A percentile compares a stretch with the other conserved stretches of the same genome.
These are phyloP conservation scores for Furculomyces boomerangus DNA, from an alignment of 371 early-diverging fungal genomes.

Conservation along the genomic window DNA sequence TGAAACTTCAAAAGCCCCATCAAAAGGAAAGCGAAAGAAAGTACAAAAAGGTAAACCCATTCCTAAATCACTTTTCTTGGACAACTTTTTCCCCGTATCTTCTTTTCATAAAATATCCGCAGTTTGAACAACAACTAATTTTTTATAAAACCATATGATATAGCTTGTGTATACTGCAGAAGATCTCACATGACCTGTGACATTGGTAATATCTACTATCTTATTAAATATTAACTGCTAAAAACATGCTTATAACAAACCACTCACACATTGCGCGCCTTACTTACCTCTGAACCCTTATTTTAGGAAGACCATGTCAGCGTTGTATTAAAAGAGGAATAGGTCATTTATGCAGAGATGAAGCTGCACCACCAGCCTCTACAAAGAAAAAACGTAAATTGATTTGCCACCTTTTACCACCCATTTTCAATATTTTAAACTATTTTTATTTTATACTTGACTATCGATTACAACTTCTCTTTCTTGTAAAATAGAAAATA, in stretches of 20 bases:
- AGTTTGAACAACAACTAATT: not conserved
- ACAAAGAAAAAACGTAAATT: not conserved
- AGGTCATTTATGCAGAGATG: constrained; percentile 79
- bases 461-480: no score
- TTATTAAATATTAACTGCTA: not conserved
- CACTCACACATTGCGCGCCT: no score
- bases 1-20: no score
- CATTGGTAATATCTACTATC: not conserved
- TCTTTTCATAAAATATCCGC: not conserved
- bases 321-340: constrained; percentile 86
- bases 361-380: constrained; percentile 9
- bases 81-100: not conserved
- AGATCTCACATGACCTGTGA: constrained; percentile 78
- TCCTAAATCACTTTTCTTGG: not conserved
- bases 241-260: not conserved
- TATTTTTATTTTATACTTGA: not conserved
- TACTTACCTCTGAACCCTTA: not conserved
- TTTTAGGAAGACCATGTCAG: constrained; percentile 67
- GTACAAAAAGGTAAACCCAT: not conserved
- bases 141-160: no score
- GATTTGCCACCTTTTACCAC: not conserved
- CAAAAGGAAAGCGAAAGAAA: not conserved
- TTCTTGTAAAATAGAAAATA: no score
- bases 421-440: not conserved
- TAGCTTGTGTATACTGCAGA: constrained; percentile 64